Evolutionary conservation across 768 basidiomycete genomes (phyloP), one percentile per base, ranked within the genome.

Genomic region (Leccinellum rugosiceps): DNA sequence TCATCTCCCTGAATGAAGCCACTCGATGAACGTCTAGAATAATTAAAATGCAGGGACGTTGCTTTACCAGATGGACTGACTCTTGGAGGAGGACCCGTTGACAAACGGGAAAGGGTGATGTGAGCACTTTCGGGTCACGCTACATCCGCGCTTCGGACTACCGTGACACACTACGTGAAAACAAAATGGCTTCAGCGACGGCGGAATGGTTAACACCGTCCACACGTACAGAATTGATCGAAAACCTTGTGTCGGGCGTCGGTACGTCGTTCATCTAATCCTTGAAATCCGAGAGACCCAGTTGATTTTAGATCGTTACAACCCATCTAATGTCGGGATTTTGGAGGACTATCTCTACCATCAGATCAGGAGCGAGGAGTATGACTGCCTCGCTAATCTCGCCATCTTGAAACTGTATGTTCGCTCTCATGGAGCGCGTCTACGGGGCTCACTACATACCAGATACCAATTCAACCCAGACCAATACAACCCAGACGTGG

Each of bases 381-480:
- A 98, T 65, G 96, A 99, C 73, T 88, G 92, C 65, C 83, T 98
- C 43, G 93, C 96, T 30, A 98, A 98, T 75, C 79, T 98, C 41
- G 95, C 95, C 50, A 94, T 97, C 61, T 72, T 98, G 49, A 98
- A 98, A 76, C 77, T 98, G 91, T 94, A 63, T 35, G 82, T 51
- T 31, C 45, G 14, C 26, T 41, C 50, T 25, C 53, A 51, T 61
- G 21, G 35, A 34, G 38, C 17, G 3, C 21, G n/a, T 52, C 19
- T 11, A 21, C 49, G 30, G 14, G 11, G 13, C 49, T 50, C 17
- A 62, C 59, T 21, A 17, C 52, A 17, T 38, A 41, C 15, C 64
- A 96, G 93, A 50, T 97, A 98, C 76, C 95, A 98, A 71, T 98
- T 98, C 77, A 98, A 98, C 76, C 84, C 92, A 32, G 87, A 92